Evolutionary conservation across 225 moss, liverwort and hornwort genomes (phyloP).

Genomic region (Thuidium tamariscinum): DNA sequence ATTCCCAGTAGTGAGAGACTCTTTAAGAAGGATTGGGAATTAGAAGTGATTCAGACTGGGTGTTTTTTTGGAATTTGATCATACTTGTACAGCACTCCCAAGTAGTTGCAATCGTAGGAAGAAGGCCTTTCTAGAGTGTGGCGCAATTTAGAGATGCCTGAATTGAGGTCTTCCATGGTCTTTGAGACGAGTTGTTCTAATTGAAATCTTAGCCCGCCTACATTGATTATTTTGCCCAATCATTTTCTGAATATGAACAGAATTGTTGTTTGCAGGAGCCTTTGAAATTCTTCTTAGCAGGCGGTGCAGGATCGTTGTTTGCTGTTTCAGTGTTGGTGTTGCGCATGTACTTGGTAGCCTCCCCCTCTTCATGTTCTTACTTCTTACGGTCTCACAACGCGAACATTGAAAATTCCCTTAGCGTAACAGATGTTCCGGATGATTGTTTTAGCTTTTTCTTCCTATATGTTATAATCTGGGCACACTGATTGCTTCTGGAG

Average conservation of each 20-base stretch:
- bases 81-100: neutral
- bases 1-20: neutral
- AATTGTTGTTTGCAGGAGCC: slow-evolving; percentile 40
- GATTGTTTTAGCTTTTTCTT: neutral
- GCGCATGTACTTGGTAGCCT: slow-evolving; percentile 65
- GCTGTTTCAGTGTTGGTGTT: slow-evolving; percentile 56
- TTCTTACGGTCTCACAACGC: neutral
- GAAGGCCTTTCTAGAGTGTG: neutral
- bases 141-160: neutral
- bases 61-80: neutral
- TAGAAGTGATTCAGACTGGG: neutral
- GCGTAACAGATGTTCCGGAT: neutral
- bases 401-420: neutral
- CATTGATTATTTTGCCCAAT: neutral
- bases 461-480: neutral
- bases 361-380: slow-evolving; percentile 1
- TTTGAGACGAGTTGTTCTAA: neutral
- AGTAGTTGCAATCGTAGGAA: neutral
- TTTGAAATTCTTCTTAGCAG: slow-evolving; percentile 49
- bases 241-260: neutral
- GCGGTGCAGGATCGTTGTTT: slow-evolving; percentile 55
- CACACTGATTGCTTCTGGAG: neutral
- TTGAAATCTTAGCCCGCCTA: neutral
- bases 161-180: neutral
- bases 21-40: neutral